Conservation (phyloP, 2,329 filamentous ascomycete genomes). For the Didymella exigua region DNA sequence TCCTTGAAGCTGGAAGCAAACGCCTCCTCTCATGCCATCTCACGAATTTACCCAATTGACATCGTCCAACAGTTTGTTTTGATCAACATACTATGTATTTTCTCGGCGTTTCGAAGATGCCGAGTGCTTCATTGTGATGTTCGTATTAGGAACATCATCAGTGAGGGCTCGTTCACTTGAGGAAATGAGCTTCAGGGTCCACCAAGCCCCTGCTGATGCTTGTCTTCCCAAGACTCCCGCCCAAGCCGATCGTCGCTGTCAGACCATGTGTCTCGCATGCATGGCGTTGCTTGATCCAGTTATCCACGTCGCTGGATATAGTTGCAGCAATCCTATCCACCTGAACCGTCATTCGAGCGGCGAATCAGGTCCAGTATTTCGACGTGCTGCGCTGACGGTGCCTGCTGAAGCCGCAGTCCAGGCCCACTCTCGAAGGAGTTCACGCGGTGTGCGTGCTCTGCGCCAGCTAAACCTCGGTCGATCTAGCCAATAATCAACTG, state of each 20-base stretch:
- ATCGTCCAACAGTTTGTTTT: too few relatives aligned
- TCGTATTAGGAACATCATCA: not conserved
- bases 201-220: slow-evolving; percentile 19
- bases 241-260: slow-evolving; percentile 23
- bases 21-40: not conserved
- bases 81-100: not conserved
- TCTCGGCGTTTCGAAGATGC: not conserved
- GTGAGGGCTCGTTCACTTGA: not conserved
- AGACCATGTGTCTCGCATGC: slow-evolving; percentile 20
- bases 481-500: slow-evolving; percentile 16
- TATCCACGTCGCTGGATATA: not conserved
- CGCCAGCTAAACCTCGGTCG: slow-evolving; percentile 10
- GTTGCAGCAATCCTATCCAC: not conserved
- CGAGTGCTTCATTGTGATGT: slow-evolving; percentile 3
- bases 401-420: slow-evolving; percentile 11
- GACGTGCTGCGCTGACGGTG: not conserved
- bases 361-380: not conserved
- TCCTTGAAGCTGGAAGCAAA: not conserved
- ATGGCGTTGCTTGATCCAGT: slow-evolving; percentile 35
- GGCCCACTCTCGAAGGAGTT: slow-evolving; percentile 13
- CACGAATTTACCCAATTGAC: not conserved
- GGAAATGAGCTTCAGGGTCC: slow-evolving; percentile 23
- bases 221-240: slow-evolving; percentile 14
- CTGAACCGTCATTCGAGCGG: not conserved
- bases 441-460: slow-evolving; percentile 10